Percentiles rank a stretch among this genome's conserved stretches.
phyloP scores from a whole-genome alignment of 2,329 filamentous ascomycete species.

The Epichloe bromicola region DNA sequence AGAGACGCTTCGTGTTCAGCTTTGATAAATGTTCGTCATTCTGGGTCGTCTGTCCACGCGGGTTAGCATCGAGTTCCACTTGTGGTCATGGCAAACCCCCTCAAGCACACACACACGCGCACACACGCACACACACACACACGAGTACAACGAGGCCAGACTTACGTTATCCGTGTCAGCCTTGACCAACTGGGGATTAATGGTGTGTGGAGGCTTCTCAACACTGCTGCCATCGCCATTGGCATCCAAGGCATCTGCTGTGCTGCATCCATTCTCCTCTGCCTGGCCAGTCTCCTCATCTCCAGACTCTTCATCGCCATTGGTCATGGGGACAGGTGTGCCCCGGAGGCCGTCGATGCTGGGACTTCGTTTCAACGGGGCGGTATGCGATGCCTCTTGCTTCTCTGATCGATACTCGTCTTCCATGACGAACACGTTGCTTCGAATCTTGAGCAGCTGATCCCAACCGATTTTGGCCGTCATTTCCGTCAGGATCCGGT shows the following conservation, averaged over 20 bases:
- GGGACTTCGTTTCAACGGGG: constrained; percentile 51
- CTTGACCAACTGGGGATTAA: constrained; percentile 66
- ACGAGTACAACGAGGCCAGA: background rate
- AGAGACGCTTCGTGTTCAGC: constrained; percentile 93
- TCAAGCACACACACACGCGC: background rate
- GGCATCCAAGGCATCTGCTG: constrained; percentile 20
- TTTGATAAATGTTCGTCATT: constrained; percentile 68
- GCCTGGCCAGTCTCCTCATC: constrained; percentile 18
- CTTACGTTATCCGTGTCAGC: constrained; percentile 59
- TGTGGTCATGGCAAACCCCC: background rate
- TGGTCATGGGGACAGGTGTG: constrained; percentile 46
- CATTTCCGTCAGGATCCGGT: constrained; percentile 87
- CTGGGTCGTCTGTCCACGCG: constrained; percentile 37
- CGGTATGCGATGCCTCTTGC: constrained; percentile 41
- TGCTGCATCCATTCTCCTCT: constrained; percentile 18
- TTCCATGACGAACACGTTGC: constrained; percentile 98
- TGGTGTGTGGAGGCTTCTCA: constrained; percentile 69
- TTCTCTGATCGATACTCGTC: constrained; percentile 93
- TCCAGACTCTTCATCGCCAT: constrained; percentile 29
- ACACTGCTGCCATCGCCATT: constrained; percentile 34
- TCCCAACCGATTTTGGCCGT: constrained; percentile 97
- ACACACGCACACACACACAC: background rate
- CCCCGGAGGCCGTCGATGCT: constrained; percentile 69
- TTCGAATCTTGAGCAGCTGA: constrained; percentile 83
- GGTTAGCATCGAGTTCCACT: background rate